Conservation (phyloP, 768 basidiomycete genomes). For the Kwoniella sp. region DNA sequence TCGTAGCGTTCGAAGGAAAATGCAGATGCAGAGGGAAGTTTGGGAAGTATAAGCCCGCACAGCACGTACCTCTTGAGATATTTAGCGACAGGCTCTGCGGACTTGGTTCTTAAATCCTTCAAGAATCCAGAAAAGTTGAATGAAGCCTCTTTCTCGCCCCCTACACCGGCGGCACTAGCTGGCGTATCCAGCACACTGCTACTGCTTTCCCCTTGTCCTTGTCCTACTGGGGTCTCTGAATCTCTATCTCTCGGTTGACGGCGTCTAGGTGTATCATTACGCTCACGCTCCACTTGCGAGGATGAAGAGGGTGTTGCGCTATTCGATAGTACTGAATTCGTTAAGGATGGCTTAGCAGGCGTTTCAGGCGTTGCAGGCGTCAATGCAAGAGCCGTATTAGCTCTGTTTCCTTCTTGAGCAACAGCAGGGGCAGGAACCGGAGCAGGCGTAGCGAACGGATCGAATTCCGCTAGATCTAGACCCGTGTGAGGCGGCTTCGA, state of each 20-base stretch:
- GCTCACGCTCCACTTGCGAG: neutral
- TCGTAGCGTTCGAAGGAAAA: too few species aligned
- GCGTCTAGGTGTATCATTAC: neutral
- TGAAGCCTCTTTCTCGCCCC: slow-evolving; percentile 23
- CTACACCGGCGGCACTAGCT: neutral
- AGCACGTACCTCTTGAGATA: slow-evolving; percentile 86
- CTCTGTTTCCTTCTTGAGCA: too few species aligned
- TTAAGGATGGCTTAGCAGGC: slow-evolving; percentile 7
- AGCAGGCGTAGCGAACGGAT: slow-evolving; percentile 34
- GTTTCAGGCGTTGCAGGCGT: slow-evolving; percentile 1
- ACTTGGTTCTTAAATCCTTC: slow-evolving; percentile 85
- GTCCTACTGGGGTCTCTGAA: neutral
- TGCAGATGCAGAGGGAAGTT: too few species aligned
- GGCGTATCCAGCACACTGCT: neutral
- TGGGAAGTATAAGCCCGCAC: too few species aligned
- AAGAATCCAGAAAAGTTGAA: slow-evolving; percentile 96
- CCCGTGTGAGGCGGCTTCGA: neutral
- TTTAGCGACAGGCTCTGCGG: slow-evolving; percentile 89
- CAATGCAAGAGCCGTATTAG: too few species aligned
- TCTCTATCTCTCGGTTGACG: neutral
- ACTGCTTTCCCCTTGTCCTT: neutral
- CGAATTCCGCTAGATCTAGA: slow-evolving; percentile 38
- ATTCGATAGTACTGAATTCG: slow-evolving; percentile 1
- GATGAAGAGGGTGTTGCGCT: neutral
- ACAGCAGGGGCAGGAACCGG: neutral